A percentile compares a stretch with the other conserved stretches of the same genome.
Evolutionary conservation across 768 basidiomycete genomes (phyloP).

Genomic region (Leccinellum rugosiceps): DNA sequence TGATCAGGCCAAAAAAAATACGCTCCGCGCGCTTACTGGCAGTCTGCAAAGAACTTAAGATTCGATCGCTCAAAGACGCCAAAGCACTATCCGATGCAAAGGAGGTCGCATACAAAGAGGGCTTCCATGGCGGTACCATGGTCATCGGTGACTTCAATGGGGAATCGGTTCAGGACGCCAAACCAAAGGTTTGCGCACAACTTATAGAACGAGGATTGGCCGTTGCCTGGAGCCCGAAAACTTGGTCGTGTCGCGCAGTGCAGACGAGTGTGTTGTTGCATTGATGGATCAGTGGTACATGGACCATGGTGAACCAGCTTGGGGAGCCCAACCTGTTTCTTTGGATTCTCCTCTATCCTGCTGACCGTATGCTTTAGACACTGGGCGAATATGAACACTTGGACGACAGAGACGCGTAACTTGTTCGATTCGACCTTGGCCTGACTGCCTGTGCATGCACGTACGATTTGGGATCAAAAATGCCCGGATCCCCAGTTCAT

Average conservation of each 20-base stretch:
- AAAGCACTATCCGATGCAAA: slow-evolving; percentile 96
- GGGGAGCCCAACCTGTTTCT: slow-evolving; percentile 71
- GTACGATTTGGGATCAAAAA: slow-evolving; percentile 90
- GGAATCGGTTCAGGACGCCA: slow-evolving; percentile 84
- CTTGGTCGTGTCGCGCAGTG: slow-evolving; percentile 81
- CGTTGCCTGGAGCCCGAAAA: slow-evolving; percentile 91
- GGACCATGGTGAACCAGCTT: slow-evolving; percentile 88
- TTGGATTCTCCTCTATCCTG: slow-evolving; percentile 2
- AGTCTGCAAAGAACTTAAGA: not conserved
- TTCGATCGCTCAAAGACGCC: slow-evolving; percentile 73
- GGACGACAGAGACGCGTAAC: slow-evolving; percentile 87
- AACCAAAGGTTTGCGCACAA: slow-evolving; percentile 77
- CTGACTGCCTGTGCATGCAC: slow-evolving; percentile 99
- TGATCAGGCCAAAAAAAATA: too few relatives aligned
- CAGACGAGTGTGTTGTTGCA: slow-evolving; percentile 97
- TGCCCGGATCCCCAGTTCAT: slow-evolving; percentile 95
- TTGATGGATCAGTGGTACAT: slow-evolving; percentile 99
- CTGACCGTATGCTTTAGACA: slow-evolving; percentile 43
- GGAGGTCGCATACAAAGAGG: slow-evolving; percentile 97
- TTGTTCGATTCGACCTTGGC: slow-evolving; percentile 86
- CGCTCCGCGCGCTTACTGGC: too few relatives aligned
- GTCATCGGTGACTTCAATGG: slow-evolving; percentile 89
- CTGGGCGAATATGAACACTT: slow-evolving; percentile 84
- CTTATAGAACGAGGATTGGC: slow-evolving; percentile 79
- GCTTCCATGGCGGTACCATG: slow-evolving; percentile 96